Percentiles rank a stretch among this genome's conserved stretches.
These are phyloP conservation scores for Phalaenopsis hybrid DNA, from an alignment of 116 monocot genomes.

Conservation along the genomic window DNA sequence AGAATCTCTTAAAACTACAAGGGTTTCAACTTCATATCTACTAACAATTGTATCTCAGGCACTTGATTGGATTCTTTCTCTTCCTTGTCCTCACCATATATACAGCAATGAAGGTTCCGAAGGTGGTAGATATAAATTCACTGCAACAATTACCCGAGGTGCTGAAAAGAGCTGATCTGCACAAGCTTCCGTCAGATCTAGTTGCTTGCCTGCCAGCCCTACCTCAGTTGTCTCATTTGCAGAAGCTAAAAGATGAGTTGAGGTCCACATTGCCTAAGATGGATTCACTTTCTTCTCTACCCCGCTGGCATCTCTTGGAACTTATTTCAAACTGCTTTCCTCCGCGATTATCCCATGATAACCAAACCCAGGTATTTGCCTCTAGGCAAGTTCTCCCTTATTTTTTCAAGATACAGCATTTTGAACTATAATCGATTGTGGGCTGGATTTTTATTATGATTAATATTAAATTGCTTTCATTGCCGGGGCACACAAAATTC, in stretches of 20 bases:
- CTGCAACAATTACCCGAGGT: constrained; percentile 43
- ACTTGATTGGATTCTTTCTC: constrained; percentile 94
- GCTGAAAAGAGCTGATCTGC: constrained; percentile 50
- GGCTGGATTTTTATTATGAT: too few species aligned
- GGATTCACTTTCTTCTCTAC: constrained; percentile 45
- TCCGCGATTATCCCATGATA: constrained; percentile 39
- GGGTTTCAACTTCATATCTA: neutral
- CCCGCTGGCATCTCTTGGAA: constrained; percentile 60
- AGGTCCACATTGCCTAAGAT: constrained; percentile 55
- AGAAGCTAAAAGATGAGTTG: constrained; percentile 52
- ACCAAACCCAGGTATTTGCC: constrained; percentile 42
- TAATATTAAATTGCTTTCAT: too few species aligned
- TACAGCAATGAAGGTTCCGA: constrained; percentile 71
- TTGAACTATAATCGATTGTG: too few species aligned
- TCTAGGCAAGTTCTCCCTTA: constrained; percentile 26
- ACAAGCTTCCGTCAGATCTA: constrained; percentile 49
- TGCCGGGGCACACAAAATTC: too few species aligned
- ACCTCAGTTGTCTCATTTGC: constrained; percentile 64
- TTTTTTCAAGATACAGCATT: neutral
- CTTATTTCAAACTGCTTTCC: constrained; percentile 62
- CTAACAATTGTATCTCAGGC: constrained; percentile 39
- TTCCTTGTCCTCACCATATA: constrained; percentile 89
- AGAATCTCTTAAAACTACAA: too few species aligned
- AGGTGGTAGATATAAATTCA: constrained; percentile 65
- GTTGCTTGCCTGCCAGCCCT: constrained; percentile 64